phyloP scores from a whole-genome alignment of 441 rosid species.

The Gossypium schwendimanii region DNA sequence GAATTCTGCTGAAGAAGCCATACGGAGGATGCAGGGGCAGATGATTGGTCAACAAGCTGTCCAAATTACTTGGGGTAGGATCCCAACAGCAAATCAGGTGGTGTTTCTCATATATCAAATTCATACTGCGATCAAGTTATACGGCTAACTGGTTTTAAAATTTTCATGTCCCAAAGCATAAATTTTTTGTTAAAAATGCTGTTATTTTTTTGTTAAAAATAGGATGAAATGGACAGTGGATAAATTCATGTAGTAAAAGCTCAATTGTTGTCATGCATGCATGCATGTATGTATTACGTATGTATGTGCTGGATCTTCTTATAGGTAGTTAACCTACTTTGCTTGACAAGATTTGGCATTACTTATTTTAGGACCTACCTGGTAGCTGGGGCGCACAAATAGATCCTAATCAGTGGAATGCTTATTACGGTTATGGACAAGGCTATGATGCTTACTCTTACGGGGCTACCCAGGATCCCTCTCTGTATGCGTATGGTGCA shows the following conservation, averaged over 20 bases:
- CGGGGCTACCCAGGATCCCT: constrained; percentile 76
- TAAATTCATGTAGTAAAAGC: background rate
- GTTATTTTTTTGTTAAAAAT: background rate
- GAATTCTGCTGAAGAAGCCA: constrained; percentile 85
- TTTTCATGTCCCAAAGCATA: background rate
- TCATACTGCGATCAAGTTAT: background rate
- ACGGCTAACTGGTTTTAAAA: background rate
- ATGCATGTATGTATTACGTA: background rate
- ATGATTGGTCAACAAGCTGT: constrained; percentile 85
- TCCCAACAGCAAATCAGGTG: constrained; percentile 64
- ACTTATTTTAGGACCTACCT: constrained; percentile 45
- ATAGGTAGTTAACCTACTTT: background rate
- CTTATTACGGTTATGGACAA: constrained; percentile 89
- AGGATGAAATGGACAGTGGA: background rate
- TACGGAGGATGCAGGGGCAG: constrained; percentile 81
- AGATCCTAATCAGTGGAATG: constrained; percentile 79
- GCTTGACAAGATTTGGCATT: constrained; percentile 19
- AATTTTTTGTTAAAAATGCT: background rate
- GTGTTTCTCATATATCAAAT: background rate
- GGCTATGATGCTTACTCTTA: constrained; percentile 85
- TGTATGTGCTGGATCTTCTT: background rate
- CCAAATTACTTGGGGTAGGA: constrained; percentile 81
- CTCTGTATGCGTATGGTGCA: constrained; percentile 72
- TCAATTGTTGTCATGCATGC: background rate
- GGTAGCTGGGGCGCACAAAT: constrained; percentile 62